Evolutionary conservation across 768 basidiomycete species (phyloP).

Genomic region (Russula emetica): DNA sequence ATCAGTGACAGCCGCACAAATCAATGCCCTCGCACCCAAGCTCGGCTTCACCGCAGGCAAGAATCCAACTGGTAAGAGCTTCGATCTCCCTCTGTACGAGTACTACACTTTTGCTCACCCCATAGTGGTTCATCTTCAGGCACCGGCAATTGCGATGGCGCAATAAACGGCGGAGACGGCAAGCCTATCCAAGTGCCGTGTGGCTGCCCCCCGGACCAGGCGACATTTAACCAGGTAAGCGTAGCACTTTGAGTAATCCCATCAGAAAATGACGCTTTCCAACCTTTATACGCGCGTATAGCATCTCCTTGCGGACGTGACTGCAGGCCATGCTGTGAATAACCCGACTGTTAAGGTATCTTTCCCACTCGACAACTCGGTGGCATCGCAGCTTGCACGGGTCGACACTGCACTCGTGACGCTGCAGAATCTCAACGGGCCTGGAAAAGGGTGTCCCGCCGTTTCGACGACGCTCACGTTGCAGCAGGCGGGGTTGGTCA

Average conservation of each 20-base stretch:
- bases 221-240: conserved; percentile 33
- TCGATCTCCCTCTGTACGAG: background rate
- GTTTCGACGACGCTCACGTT: conserved; percentile 49
- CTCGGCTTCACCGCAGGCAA: conserved; percentile 31
- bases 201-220: conserved; percentile 39
- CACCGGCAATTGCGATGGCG: conserved; percentile 29
- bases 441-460: conserved; percentile 64
- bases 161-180: conserved; percentile 34
- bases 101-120: background rate
- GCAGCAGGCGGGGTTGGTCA: conserved; percentile 29
- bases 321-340: conserved; percentile 45
- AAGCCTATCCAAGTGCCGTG: conserved; percentile 42
- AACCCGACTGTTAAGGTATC: conserved; percentile 55
- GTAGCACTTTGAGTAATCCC: background rate
- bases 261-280: background rate
- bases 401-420: conserved; percentile 58
- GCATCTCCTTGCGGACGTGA: conserved; percentile 13
- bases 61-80: conserved; percentile 30
- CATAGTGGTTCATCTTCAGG: background rate
- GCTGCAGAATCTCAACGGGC: conserved; percentile 68
- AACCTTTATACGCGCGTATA: too few relatives aligned
- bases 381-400: conserved; percentile 49
- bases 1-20: background rate
- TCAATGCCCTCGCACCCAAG: conserved; percentile 29
- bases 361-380: conserved; percentile 60